Conservation (phyloP, 805 yeast species). For the Metschnikowia kunwiensis region DNA sequence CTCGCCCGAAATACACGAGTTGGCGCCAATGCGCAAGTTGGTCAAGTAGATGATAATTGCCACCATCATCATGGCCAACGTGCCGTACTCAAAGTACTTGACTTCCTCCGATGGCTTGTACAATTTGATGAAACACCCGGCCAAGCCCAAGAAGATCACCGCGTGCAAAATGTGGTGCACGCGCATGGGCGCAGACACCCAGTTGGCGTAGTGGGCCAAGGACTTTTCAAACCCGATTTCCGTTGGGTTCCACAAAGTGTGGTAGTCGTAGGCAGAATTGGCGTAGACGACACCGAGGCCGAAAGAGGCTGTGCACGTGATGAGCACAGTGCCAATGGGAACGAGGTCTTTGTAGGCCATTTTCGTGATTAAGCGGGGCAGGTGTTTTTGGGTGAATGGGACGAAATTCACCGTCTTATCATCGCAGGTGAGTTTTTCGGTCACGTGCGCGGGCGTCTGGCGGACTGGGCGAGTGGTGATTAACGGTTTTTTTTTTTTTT, state of each 20-base stretch:
- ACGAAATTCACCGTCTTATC: too few relatives aligned
- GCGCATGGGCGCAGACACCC: slow-evolving; percentile 63
- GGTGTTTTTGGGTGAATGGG: too few relatives aligned
- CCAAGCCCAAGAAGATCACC: slow-evolving; percentile 60
- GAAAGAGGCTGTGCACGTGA: slow-evolving; percentile 63
- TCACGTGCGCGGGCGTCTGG: too few relatives aligned
- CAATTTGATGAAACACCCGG: slow-evolving; percentile 72
- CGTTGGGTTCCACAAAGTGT: slow-evolving; percentile 62
- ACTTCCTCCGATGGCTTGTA: slow-evolving; percentile 85
- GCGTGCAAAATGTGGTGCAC: slow-evolving; percentile 62
- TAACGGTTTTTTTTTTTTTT: too few relatives aligned
- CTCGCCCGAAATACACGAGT: slow-evolving; percentile 61
- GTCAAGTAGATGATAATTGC: slow-evolving; percentile 80
- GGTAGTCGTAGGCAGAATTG: slow-evolving; percentile 79
- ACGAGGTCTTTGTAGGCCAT: slow-evolving; percentile 42
- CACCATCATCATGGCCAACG: slow-evolving; percentile 68
- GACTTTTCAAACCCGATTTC: slow-evolving; percentile 58
- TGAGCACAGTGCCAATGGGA: slow-evolving; percentile 44
- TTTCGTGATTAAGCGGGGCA: background rate
- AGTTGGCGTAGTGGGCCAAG: slow-evolving; percentile 65
- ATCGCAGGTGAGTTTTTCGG: too few relatives aligned
- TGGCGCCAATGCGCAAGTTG: slow-evolving; percentile 77
- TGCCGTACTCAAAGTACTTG: slow-evolving; percentile 85
- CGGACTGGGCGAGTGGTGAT: too few relatives aligned
- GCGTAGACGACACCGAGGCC: slow-evolving; percentile 74